These are phyloP conservation scores for Phytophthora kernoviae DNA, from an alignment of 352 stramenopile species.

Conservation along the genomic window DNA sequence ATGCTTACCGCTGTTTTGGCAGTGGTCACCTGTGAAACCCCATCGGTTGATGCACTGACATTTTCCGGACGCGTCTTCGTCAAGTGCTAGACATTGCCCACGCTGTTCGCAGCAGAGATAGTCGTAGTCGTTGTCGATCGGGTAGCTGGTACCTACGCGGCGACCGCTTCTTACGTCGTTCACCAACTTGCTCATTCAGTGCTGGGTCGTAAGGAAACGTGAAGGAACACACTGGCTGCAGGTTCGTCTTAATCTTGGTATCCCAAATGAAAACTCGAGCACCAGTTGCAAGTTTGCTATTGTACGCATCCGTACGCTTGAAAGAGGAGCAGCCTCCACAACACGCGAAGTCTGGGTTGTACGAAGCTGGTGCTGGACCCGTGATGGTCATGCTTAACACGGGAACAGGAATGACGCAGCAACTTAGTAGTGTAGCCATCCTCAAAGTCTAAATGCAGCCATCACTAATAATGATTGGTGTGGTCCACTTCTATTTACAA, in stretches of 20 bases:
- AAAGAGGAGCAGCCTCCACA: conserved; percentile 72
- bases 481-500: too few species aligned
- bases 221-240: conserved; percentile 40
- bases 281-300: conserved; percentile 50
- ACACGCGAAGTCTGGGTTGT: conserved; percentile 66
- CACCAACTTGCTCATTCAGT: conserved; percentile 59
- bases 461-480: conserved; percentile 1
- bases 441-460: conserved; percentile 19
- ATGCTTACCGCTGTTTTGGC: conserved; percentile 64
- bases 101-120: conserved; percentile 70
- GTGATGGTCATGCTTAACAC: conserved; percentile 25
- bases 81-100: conserved; percentile 42
- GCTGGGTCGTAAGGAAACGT: conserved; percentile 72
- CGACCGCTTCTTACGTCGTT: conserved; percentile 65
- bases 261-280: conserved; percentile 75
- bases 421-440: conserved; percentile 5
- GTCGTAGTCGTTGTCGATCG: conserved; percentile 78
- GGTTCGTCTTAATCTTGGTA: conserved; percentile 59
- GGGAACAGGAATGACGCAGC: background rate
- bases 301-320: conserved; percentile 53
- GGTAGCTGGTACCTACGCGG: conserved; percentile 65
- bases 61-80: conserved; percentile 66
- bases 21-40: conserved; percentile 73
- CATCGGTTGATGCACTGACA: conserved; percentile 71
- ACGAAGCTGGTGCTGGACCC: conserved; percentile 20